A percentile compares a stretch with the other conserved stretches of the same genome.
These are phyloP conservation scores for Trichosphaerium sp. DNA, from an alignment of 78 protist genomes.

Conservation along the genomic window DNA sequence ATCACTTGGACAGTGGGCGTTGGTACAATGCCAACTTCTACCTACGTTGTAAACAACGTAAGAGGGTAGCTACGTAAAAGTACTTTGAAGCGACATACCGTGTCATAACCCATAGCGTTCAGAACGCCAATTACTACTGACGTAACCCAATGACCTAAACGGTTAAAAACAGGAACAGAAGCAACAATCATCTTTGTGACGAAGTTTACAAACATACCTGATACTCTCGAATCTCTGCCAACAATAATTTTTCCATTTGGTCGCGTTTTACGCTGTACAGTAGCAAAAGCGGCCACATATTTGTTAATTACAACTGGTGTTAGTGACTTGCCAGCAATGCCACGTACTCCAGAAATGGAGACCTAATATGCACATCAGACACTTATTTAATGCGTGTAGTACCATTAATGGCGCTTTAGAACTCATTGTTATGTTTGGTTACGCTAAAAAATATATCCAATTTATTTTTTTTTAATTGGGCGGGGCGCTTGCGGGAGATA, in stretches of 20 bases:
- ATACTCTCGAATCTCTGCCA: conserved; percentile 69
- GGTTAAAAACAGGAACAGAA: no score
- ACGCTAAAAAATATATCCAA: no score
- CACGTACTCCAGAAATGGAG: conserved; percentile 65
- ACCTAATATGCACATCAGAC: no score
- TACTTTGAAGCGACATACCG: background rate
- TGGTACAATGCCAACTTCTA: conserved; percentile 30
- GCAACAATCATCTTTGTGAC: no score
- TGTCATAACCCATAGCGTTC: conserved; percentile 12
- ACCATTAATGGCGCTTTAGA: no score
- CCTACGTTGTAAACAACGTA: background rate
- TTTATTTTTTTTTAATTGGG: no score
- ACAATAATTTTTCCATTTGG: conserved; percentile 34
- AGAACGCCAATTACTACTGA: conserved; percentile 21
- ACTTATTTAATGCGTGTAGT: no score
- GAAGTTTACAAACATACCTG: no score
- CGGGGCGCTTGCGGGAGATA: no score
- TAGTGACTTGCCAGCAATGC: conserved; percentile 55
- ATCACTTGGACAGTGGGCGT: conserved; percentile 61
- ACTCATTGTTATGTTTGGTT: no score
- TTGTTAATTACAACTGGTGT: conserved; percentile 22
- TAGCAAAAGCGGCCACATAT: conserved; percentile 45
- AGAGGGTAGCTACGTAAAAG: background rate
- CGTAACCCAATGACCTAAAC: conserved; percentile 54
- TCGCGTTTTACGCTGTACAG: conserved; percentile 7